These are phyloP conservation scores for Fallopia convolvulus DNA, from an alignment of 148 eudicot species.

Conservation along the genomic window DNA sequence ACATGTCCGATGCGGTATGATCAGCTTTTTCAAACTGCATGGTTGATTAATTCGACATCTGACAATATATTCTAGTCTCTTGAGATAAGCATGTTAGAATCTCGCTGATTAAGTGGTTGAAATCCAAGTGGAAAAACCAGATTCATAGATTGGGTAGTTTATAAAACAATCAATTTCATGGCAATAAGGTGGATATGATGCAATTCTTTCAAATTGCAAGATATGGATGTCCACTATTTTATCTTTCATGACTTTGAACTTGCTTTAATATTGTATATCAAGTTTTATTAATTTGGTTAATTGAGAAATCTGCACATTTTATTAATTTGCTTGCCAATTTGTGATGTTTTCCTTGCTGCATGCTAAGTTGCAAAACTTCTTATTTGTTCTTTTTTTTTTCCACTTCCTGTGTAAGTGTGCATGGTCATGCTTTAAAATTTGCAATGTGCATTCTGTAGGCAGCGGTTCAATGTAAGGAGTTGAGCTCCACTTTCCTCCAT, in stretches of 20 bases:
- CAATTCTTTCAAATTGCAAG: background rate
- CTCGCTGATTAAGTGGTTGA: background rate
- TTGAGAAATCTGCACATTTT: background rate
- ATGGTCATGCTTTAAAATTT: background rate
- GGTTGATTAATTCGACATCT: background rate
- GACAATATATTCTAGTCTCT: background rate
- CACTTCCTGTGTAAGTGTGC: background rate
- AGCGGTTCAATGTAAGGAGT: background rate
- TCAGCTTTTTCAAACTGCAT: background rate
- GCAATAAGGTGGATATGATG: background rate
- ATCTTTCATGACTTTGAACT: too few relatives aligned
- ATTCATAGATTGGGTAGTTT: background rate
- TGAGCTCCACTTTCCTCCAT: background rate
- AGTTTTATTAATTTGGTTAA: background rate
- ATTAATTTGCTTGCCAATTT: background rate
- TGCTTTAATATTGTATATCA: too few relatives aligned
- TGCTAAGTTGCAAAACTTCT: background rate
- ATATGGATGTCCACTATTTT: background rate
- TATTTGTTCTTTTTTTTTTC: background rate
- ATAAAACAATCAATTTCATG: background rate
- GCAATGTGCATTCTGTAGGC: background rate
- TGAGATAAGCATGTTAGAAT: background rate
- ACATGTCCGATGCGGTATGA: constrained; percentile 67
- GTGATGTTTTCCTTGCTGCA: background rate
- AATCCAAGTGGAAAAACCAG: background rate